Evolutionary conservation across 257 asterid species (phyloP).

Genomic region (Gentiana straminea): DNA sequence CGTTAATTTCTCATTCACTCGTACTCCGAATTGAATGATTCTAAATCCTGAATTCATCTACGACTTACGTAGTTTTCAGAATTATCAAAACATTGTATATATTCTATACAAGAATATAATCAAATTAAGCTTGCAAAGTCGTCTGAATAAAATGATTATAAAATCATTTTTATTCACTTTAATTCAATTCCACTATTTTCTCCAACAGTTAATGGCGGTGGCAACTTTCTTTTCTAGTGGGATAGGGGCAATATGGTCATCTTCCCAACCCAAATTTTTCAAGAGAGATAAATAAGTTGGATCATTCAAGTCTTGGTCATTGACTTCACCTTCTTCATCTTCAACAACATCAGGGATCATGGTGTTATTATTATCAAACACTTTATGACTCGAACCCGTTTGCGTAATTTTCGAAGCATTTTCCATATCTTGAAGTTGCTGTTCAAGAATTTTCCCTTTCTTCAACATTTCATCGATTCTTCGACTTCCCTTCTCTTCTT

Average conservation of each 20-base stretch:
- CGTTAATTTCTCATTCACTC: no score
- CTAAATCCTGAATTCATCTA: no score
- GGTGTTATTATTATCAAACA: slow-evolving; percentile 7
- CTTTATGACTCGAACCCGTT: slow-evolving; percentile 20
- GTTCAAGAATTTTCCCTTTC: slow-evolving; percentile 75
- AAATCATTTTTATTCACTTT: no score
- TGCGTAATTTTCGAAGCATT: slow-evolving; percentile 27
- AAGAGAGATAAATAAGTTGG: slow-evolving; percentile 72
- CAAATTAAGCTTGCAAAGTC: no score
- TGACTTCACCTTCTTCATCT: slow-evolving; percentile 40
- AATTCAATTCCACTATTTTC: no score
- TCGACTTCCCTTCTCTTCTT: slow-evolving; percentile 74
- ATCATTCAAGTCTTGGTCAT: slow-evolving; percentile 81
- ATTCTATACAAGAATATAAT: no score
- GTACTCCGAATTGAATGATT: no score
- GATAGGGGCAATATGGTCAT: slow-evolving; percentile 33
- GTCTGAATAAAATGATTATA: no score
- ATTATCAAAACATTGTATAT: no score
- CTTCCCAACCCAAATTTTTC: slow-evolving; percentile 86
- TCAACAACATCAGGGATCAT: slow-evolving; percentile 22
- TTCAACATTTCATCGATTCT: slow-evolving; percentile 87
- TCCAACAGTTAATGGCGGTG: slow-evolving; percentile 4
- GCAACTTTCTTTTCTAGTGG: slow-evolving; percentile 11
- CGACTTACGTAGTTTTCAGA: no score
- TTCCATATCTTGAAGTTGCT: slow-evolving; percentile 80